These are phyloP conservation scores for Curvularia sp. DNA, from an alignment of 2,329 filamentous ascomycete genomes.

Conservation along the genomic window DNA sequence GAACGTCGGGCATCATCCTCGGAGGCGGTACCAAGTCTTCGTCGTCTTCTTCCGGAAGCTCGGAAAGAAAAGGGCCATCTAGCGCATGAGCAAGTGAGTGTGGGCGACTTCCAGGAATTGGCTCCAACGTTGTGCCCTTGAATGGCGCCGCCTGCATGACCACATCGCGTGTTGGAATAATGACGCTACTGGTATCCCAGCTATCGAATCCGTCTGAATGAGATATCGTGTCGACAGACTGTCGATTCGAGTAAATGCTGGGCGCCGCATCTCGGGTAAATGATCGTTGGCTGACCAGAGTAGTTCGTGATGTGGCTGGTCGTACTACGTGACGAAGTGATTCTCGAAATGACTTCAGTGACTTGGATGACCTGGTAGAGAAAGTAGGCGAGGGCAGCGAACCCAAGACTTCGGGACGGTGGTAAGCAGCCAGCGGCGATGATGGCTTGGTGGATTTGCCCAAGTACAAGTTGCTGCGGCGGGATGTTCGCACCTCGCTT, in stretches of 20 bases:
- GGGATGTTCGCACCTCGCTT: constrained; percentile 41
- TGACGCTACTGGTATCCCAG: constrained; percentile 76
- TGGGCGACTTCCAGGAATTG: constrained; percentile 72
- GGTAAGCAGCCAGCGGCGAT: constrained; percentile 31
- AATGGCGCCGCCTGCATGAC: constrained; percentile 43
- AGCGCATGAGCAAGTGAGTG: constrained; percentile 68
- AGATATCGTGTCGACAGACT: constrained; percentile 47
- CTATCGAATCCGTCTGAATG: constrained; percentile 70
- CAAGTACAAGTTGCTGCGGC: constrained; percentile 35
- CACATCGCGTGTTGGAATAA: constrained; percentile 65
- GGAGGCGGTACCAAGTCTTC: constrained; percentile 44
- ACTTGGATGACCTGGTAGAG: constrained; percentile 45
- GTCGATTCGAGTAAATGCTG: constrained; percentile 45
- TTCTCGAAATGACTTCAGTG: constrained; percentile 46
- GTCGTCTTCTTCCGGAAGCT: constrained; percentile 35
- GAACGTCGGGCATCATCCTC: constrained; percentile 42
- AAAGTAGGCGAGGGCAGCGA: constrained; percentile 47
- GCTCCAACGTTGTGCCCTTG: constrained; percentile 66
- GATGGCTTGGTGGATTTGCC: constrained; percentile 34
- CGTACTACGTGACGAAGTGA: constrained; percentile 50
- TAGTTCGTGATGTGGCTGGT: constrained; percentile 48
- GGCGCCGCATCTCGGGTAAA: constrained; percentile 37
- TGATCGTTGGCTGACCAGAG: constrained; percentile 43
- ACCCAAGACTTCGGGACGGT: constrained; percentile 15
- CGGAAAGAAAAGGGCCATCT: constrained; percentile 56